Percentiles rank a stretch among this genome's conserved stretches.
Conservation (phyloP, 305 asterid genomes). For the Fraxinus sp. region DNA sequence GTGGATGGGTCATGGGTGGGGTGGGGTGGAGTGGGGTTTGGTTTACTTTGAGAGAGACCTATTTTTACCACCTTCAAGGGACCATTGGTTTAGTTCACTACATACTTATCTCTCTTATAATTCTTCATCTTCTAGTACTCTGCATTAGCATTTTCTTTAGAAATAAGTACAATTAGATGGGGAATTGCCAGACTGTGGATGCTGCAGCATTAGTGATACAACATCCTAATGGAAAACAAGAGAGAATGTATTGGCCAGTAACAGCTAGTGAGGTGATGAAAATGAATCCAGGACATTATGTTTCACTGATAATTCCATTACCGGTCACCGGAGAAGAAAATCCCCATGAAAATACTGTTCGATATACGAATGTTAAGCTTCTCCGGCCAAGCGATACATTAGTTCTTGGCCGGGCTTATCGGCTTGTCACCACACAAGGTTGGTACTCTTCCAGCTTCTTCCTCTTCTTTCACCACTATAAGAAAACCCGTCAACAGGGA, state of each 20-base stretch:
- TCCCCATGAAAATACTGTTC: constrained; percentile 41
- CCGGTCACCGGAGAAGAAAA: constrained; percentile 28
- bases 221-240: constrained; percentile 51
- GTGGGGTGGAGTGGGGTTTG: neutral
- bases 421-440: constrained; percentile 95
- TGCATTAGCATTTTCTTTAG: constrained; percentile 27
- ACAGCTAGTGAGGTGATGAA: constrained; percentile 51
- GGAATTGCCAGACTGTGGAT: constrained; percentile 54
- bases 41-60: neutral
- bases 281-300: constrained; percentile 53
- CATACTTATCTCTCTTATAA: constrained; percentile 16
- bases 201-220: constrained; percentile 60
- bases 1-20: neutral
- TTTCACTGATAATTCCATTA: constrained; percentile 60
- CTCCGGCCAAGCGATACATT: constrained; percentile 70
- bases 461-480: neutral
- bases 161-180: constrained; percentile 20
- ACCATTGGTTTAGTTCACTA: constrained; percentile 13
- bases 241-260: constrained; percentile 52
- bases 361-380: constrained; percentile 84
- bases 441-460: neutral
- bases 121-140: constrained; percentile 22
- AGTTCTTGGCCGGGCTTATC: constrained; percentile 81
- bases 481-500: neutral
- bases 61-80: constrained; percentile 23